phyloP scores from a whole-genome alignment of 139 green algal species.

The Diplosphaera chodatii region DNA sequence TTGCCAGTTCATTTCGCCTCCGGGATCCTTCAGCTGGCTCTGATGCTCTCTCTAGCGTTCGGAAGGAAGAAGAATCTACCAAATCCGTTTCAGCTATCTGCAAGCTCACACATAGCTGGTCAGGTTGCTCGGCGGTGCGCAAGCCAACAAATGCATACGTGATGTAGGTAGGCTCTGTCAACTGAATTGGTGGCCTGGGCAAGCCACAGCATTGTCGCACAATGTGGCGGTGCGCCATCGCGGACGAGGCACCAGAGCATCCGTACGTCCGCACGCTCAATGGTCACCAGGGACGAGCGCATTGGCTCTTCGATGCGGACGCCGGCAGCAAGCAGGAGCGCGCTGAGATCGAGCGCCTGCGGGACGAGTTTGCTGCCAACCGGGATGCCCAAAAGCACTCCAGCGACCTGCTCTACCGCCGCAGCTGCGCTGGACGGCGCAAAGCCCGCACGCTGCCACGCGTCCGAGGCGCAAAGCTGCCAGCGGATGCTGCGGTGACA shows the following conservation, averaged over 20 bases:
- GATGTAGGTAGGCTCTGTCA: too few relatives aligned
- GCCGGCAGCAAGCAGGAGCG: slow-evolving; percentile 61
- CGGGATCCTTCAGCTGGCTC: too few relatives aligned
- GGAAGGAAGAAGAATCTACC: too few relatives aligned
- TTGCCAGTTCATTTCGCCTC: too few relatives aligned
- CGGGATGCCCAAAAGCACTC: slow-evolving; percentile 66
- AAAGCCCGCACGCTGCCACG: not conserved
- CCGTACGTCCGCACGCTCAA: not conserved
- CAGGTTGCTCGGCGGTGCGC: too few relatives aligned
- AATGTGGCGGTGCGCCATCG: not conserved
- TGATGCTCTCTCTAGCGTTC: too few relatives aligned
- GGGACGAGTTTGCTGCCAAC: slow-evolving; percentile 52
- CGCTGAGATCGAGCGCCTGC: slow-evolving; percentile 47
- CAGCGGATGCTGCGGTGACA: not conserved
- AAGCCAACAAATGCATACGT: too few relatives aligned
- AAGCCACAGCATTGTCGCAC: too few relatives aligned
- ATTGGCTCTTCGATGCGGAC: slow-evolving; percentile 43
- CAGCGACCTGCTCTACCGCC: slow-evolving; percentile 76
- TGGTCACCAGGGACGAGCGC: slow-evolving; percentile 46
- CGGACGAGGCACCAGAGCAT: not conserved
- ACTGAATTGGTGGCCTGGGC: too few relatives aligned
- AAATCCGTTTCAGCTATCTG: too few relatives aligned
- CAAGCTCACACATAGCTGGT: too few relatives aligned
- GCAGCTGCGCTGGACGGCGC: slow-evolving; percentile 17
- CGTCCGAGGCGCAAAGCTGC: not conserved